Base-by-base conservation (phyloP, 1,284 basidiomycete species). In the Mixia osmundae region DNA sequence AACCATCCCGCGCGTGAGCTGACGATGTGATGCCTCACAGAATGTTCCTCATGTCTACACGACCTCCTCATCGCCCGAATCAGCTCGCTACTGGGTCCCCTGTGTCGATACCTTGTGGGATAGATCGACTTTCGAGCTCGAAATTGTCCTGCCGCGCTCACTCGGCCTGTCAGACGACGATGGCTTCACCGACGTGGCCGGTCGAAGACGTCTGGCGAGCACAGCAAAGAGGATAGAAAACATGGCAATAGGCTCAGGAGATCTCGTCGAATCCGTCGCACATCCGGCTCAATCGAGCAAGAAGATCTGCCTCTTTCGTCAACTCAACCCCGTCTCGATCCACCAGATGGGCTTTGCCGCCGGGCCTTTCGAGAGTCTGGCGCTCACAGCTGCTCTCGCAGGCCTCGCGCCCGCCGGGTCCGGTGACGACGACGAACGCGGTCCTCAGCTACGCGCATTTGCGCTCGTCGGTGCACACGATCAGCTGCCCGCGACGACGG, bases 61-160 rank as follows among this genome's bases (percentile, higher is more conserved):
- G 3, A 76, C 75, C 3, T 74, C 85, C 0, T 77, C 79, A 0
- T 77, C 76, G 3, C 72, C 82, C 4, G 82, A 91, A 51, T 69
- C 80, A 9, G 82, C 89, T 6, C 66, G 91, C 47, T 83, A 80
- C 49, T 99, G 91, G 91, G 76, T 95, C 8, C 91, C 91, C 3
- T 99, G 91, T 50, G 60, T 95, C 10, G 91, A 99, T 56, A 80
- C 72, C 52, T 57, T 89, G 10, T 94, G 83, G 79, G 89, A 94
- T 57, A 73, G 82, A 50, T 94, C 80, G 51, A 91, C 89, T 3
- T 99, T 91, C 91, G 91, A 97, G 53, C 75, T 97, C 37, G 82
- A 95, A 54, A 79, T 94, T 53, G 71, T 95, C 38, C 87, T 94
- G 15, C 87, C 87, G 29, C 70, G 76, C 41, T 75, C 71, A 47